These are phyloP conservation scores for Fusarium sp. DNA, from an alignment of 2,329 filamentous ascomycete species.

Conservation along the genomic window DNA sequence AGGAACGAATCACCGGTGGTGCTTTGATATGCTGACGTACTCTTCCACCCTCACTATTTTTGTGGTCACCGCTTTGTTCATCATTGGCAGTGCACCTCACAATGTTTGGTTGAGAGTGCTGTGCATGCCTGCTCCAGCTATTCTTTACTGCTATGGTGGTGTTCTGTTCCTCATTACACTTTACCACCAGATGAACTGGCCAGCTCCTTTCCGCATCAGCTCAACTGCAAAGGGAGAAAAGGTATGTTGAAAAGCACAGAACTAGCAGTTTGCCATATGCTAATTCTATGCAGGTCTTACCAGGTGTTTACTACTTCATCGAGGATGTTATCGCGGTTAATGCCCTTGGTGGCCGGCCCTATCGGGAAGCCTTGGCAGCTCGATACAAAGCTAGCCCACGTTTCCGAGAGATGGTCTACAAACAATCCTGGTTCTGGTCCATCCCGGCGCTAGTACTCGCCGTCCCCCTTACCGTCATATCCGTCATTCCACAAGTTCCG, in stretches of 20 bases:
- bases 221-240: conserved; percentile 67
- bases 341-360: conserved; percentile 63
- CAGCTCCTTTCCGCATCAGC: conserved; percentile 70
- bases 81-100: conserved; percentile 62
- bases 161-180: conserved; percentile 53
- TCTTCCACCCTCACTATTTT: conserved; percentile 59
- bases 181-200: conserved; percentile 51
- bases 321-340: conserved; percentile 76
- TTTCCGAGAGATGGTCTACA: conserved; percentile 54
- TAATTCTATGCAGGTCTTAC: conserved; percentile 59
- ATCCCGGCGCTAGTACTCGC: conserved; percentile 53
- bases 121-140: conserved; percentile 62
- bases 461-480: conserved; percentile 50
- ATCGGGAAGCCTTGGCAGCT: conserved; percentile 54
- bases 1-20: conserved; percentile 59
- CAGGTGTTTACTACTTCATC: conserved; percentile 71
- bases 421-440: conserved; percentile 55
- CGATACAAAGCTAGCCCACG: conserved; percentile 55
- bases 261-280: conserved; percentile 18
- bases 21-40: conserved; percentile 61
- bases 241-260: conserved; percentile 32
- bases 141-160: conserved; percentile 59
- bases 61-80: conserved; percentile 60
- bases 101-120: conserved; percentile 60
- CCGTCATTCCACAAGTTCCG: conserved; percentile 49